These are phyloP conservation scores for Fusarium sp. DNA, from an alignment of 2,329 filamentous ascomycete species.

Conservation along the genomic window DNA sequence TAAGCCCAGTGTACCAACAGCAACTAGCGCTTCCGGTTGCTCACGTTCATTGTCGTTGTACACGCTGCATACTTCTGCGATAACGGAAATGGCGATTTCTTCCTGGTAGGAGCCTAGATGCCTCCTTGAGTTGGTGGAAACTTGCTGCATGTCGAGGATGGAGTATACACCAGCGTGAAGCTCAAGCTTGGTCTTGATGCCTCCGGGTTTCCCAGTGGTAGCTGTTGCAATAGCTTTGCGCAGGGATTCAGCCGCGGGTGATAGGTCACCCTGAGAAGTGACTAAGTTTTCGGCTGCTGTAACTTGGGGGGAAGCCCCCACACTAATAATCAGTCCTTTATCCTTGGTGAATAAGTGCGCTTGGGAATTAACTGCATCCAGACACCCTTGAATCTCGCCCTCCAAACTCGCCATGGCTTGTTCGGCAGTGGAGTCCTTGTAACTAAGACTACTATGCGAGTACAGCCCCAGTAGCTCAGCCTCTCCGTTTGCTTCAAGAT, in stretches of 20 bases:
- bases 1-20: slow-evolving; percentile 68
- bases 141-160: slow-evolving; percentile 72
- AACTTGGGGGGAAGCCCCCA: slow-evolving; percentile 52
- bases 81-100: slow-evolving; percentile 67
- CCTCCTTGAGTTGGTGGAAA: slow-evolving; percentile 64
- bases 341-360: slow-evolving; percentile 20
- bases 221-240: slow-evolving; percentile 7
- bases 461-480: slow-evolving; percentile 47
- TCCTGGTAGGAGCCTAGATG: slow-evolving; percentile 48
- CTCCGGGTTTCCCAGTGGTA: not conserved
- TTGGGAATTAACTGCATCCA: slow-evolving; percentile 40
- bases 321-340: slow-evolving; percentile 46
- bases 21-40: slow-evolving; percentile 65
- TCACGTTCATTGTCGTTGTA: slow-evolving; percentile 59
- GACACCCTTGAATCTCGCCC: slow-evolving; percentile 50
- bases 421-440: slow-evolving; percentile 43
- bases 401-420: slow-evolving; percentile 50
- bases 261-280: not conserved
- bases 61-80: slow-evolving; percentile 71
- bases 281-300: slow-evolving; percentile 47
- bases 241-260: slow-evolving; percentile 9
- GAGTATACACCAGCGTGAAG: slow-evolving; percentile 76
- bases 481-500: slow-evolving; percentile 31
- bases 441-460: slow-evolving; percentile 53
- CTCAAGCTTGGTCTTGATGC: slow-evolving; percentile 57